Conservation (phyloP, 441 rosid genomes). For the Lepidium campestre region DNA sequence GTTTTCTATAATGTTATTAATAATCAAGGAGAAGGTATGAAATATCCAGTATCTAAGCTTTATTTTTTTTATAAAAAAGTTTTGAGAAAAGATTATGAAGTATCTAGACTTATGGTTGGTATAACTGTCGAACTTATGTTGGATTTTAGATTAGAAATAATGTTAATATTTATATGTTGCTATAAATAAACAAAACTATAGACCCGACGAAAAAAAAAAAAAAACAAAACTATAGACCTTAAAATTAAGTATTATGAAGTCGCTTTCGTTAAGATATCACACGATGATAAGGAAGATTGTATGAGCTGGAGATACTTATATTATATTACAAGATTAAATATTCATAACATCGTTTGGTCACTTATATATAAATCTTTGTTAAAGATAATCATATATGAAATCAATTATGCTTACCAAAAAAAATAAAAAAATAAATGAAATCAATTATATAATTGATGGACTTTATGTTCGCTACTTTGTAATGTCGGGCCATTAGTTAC, state of each 20-base stretch:
- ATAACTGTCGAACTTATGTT: conserved; percentile 19
- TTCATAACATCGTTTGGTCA: conserved; percentile 10
- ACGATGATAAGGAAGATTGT: conserved; percentile 16
- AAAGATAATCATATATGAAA: neutral
- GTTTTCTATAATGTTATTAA: neutral
- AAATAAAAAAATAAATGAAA: no score
- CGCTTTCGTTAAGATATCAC: conserved; percentile 22
- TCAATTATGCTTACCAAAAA: no score
- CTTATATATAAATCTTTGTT: neutral
- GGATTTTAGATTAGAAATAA: conserved; percentile 20
- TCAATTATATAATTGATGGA: no score
- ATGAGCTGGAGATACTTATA: conserved; percentile 21
- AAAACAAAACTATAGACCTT: neutral
- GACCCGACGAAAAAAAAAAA: no score
- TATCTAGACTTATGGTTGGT: conserved; percentile 11
- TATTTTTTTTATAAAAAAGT: neutral
- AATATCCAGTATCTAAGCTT: neutral
- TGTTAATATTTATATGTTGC: neutral
- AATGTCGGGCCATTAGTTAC: neutral
- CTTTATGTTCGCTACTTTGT: neutral
- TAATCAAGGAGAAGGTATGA: neutral
- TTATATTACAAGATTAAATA: neutral
- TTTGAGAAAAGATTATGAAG: neutral
- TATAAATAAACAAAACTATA: neutral
- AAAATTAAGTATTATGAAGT: conserved; percentile 12